Conservation (phyloP, 2,329 filamentous ascomycete genomes). For the Pseudogymnoascus verrucosus region DNA sequence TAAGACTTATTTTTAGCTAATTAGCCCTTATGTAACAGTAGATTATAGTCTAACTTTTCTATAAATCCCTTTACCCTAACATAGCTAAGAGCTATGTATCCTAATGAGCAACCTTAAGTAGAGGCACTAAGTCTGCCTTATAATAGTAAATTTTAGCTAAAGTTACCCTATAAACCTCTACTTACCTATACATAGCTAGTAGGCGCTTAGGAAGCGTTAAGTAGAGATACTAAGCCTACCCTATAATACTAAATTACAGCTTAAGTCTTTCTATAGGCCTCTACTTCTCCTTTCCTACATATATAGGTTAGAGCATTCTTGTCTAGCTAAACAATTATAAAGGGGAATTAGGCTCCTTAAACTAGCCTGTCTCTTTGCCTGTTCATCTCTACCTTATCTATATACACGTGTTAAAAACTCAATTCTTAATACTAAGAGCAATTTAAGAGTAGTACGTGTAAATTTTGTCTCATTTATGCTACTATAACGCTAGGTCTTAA, state of each 20-base stretch:
- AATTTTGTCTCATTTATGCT: neutral
- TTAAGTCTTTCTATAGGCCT: neutral
- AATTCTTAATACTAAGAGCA: neutral
- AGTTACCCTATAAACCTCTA: neutral
- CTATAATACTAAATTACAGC: neutral
- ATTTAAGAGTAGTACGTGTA: too few relatives aligned
- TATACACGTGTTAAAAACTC: neutral
- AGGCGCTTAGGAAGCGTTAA: too few relatives aligned
- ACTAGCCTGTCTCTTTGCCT: neutral
- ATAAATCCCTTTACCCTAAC: neutral
- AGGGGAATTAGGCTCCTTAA: neutral
- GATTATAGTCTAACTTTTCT: neutral
- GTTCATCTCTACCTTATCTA: neutral
- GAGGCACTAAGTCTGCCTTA: neutral
- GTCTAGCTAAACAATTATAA: neutral
- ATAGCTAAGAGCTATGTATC: neutral
- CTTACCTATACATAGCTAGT: too few relatives aligned
- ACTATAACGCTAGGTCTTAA: too few relatives aligned
- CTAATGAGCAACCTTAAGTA: neutral
- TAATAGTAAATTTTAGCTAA: neutral
- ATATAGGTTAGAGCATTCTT: neutral
- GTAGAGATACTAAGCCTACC: neutral
- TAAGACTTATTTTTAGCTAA: neutral
- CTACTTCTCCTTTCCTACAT: neutral
- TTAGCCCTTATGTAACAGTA: neutral